These are phyloP conservation scores for Trichoderma sp. DNA, from an alignment of 2,329 filamentous ascomycete species.

Conservation along the genomic window DNA sequence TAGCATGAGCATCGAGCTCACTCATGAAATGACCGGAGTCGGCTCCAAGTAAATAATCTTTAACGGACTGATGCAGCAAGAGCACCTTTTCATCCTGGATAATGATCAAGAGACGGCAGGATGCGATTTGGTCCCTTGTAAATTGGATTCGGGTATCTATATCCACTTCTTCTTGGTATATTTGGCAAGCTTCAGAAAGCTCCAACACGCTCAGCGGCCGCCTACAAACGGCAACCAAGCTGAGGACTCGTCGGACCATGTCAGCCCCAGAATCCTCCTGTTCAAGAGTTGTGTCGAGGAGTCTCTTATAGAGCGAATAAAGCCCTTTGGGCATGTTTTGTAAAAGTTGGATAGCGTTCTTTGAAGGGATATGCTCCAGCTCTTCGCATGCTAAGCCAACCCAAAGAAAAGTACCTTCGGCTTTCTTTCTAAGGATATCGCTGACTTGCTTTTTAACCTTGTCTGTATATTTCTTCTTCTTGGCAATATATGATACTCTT, in stretches of 20 bases:
- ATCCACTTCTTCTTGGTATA: constrained; percentile 28
- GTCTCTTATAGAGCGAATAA: constrained; percentile 29
- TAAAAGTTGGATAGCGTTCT: constrained; percentile 32
- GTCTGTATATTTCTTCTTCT: constrained; percentile 31
- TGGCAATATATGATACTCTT: constrained; percentile 29
- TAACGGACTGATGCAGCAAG: constrained; percentile 31
- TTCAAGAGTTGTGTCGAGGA: constrained; percentile 26
- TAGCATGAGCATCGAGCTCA: not conserved
- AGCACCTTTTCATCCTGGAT: constrained; percentile 30
- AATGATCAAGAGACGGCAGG: constrained; percentile 31
- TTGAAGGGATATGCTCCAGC: constrained; percentile 31
- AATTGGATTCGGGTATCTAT: constrained; percentile 27
- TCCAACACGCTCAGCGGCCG: constrained; percentile 29
- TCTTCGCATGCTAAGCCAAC: constrained; percentile 34
- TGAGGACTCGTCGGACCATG: constrained; percentile 26
- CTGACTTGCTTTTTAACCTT: constrained; percentile 30
- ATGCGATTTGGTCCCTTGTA: constrained; percentile 27
- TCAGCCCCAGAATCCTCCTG: not conserved
- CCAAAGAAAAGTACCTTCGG: constrained; percentile 36
- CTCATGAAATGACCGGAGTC: constrained; percentile 6
- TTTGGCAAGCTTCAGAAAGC: constrained; percentile 29
- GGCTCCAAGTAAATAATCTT: constrained; percentile 29
- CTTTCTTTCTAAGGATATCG: constrained; percentile 32
- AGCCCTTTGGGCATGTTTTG: constrained; percentile 34
- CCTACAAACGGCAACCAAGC: constrained; percentile 22